Evolutionary conservation across 208 protist genomes (phyloP).

Genomic region (Leishmania arabica): DNA sequence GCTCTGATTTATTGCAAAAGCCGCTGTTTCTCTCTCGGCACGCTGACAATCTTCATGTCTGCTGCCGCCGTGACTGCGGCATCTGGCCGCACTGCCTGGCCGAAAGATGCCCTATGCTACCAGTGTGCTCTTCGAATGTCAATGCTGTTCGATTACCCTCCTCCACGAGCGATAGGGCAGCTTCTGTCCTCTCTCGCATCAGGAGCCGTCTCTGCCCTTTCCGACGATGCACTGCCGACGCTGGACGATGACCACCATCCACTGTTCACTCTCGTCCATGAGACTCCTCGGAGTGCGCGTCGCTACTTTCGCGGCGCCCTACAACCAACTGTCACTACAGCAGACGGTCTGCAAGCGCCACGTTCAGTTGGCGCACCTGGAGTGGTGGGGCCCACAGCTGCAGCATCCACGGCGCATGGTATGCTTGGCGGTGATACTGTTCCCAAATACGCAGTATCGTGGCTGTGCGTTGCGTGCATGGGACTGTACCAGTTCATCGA

Average conservation of each 20-base stretch:
- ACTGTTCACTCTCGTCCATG: conserved; percentile 76
- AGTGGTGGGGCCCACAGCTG: not conserved
- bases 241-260: conserved; percentile 63
- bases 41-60: conserved; percentile 1
- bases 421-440: conserved; percentile 37
- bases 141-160: conserved; percentile 64
- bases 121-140: conserved; percentile 86
- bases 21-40: not conserved
- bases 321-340: not conserved
- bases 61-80: not conserved
- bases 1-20: not conserved
- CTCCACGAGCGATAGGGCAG: conserved; percentile 39
- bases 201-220: not conserved
- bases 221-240: conserved; percentile 23
- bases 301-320: conserved; percentile 46
- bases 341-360: not conserved
- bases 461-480: conserved; percentile 79
- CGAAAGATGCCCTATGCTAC: conserved; percentile 71
- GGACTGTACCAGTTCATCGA: conserved; percentile 90
- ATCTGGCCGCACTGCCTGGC: not conserved
- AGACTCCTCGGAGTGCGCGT: conserved; percentile 53
- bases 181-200: conserved; percentile 6
- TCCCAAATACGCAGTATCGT: conserved; percentile 33
- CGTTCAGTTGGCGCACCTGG: not conserved
- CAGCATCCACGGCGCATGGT: conserved; percentile 25